These are phyloP conservation scores for Hansenula lynferdii DNA, from an alignment of 1,139 yeast genomes.

Conservation along the genomic window DNA sequence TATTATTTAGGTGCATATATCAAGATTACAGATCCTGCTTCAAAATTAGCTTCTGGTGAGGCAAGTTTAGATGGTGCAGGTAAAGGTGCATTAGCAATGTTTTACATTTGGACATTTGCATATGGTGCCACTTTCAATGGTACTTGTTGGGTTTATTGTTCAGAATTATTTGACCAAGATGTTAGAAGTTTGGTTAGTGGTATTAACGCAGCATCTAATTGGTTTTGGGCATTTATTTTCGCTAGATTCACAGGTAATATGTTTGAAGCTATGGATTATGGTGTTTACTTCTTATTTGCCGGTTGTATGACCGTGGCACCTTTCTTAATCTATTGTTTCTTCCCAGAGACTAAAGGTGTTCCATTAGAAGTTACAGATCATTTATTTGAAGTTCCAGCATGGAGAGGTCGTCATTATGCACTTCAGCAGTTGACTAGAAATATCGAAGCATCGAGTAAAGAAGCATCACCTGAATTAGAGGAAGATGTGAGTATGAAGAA, in stretches of 20 bases:
- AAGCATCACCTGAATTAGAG: neutral
- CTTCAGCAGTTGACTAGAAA: neutral
- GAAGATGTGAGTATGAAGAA: neutral
- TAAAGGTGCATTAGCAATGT: constrained; percentile 41
- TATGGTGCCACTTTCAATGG: constrained; percentile 44
- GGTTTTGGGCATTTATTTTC: constrained; percentile 48
- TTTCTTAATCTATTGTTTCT: constrained; percentile 29
- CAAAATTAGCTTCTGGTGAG: constrained; percentile 8
- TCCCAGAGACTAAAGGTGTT: constrained; percentile 43
- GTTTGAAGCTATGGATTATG: constrained; percentile 36
- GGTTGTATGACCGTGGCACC: constrained; percentile 28
- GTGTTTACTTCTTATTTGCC: constrained; percentile 42
- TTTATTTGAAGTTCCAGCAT: constrained; percentile 30
- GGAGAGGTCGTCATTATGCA: constrained; percentile 12
- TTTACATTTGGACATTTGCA: constrained; percentile 42
- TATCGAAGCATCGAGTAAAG: neutral
- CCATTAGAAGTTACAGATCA: constrained; percentile 40
- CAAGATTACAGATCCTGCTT: constrained; percentile 30
- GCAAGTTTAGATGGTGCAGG: constrained; percentile 35
- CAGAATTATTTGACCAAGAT: constrained; percentile 40
- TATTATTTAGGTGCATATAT: constrained; percentile 47
- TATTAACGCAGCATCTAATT: constrained; percentile 40
- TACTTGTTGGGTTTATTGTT: constrained; percentile 43
- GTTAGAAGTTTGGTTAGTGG: constrained; percentile 39
- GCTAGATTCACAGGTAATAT: constrained; percentile 42